Evolutionary conservation across 2,329 filamentous ascomycete genomes (phyloP).

Genomic region (Verticillium albo-atrum): DNA sequence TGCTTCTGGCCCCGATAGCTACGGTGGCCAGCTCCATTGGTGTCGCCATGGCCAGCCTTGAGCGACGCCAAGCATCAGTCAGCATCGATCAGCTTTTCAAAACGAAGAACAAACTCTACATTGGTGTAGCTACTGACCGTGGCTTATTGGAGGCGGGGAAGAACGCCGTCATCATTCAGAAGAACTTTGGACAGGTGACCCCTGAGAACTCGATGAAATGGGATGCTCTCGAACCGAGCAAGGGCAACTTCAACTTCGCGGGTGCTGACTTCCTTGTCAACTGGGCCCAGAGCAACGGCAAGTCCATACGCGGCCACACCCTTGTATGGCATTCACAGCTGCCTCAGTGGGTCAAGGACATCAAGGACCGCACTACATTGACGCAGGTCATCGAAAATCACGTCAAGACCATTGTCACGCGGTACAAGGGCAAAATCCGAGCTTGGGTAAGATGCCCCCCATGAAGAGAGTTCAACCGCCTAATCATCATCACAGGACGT

Average conservation of each 20-base stretch:
- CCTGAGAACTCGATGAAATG: slow-evolving; percentile 70
- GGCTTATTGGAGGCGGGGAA: slow-evolving; percentile 45
- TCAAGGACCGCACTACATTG: slow-evolving; percentile 48
- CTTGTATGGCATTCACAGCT: slow-evolving; percentile 60
- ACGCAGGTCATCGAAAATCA: slow-evolving; percentile 54
- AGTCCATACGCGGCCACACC: slow-evolving; percentile 60
- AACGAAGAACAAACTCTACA: slow-evolving; percentile 61
- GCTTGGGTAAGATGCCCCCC: slow-evolving; percentile 46
- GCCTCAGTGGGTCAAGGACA: slow-evolving; percentile 53
- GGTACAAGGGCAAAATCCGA: slow-evolving; percentile 60
- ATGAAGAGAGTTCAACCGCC: no score
- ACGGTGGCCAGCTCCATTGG: slow-evolving; percentile 21
- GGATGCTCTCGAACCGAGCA: slow-evolving; percentile 48
- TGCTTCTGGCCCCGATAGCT: slow-evolving; percentile 32
- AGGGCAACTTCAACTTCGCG: slow-evolving; percentile 49
- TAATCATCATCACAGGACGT: slow-evolving; percentile 53
- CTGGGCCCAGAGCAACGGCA: slow-evolving; percentile 50
- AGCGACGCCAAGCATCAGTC: slow-evolving; percentile 42
- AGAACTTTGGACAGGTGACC: slow-evolving; percentile 61
- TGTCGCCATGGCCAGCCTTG: slow-evolving; percentile 29
- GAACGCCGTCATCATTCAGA: slow-evolving; percentile 49
- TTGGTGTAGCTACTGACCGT: slow-evolving; percentile 54
- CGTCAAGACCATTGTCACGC: slow-evolving; percentile 51
- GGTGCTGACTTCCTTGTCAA: slow-evolving; percentile 56
- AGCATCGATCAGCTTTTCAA: slow-evolving; percentile 54